These are phyloP conservation scores for Russula vinacea DNA, from an alignment of 768 basidiomycete species.

Conservation along the genomic window DNA sequence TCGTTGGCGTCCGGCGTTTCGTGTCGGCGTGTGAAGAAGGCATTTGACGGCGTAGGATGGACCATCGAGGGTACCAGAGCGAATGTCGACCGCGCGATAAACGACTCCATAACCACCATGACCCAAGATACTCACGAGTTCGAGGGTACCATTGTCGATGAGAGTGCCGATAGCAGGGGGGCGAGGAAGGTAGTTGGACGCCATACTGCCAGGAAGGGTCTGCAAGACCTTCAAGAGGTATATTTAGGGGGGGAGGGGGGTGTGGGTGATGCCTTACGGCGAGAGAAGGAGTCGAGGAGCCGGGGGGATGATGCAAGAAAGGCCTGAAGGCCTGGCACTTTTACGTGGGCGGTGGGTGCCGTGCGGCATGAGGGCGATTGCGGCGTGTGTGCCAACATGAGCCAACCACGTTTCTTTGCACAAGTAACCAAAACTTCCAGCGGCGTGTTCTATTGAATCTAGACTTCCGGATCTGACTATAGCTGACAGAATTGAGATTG, in stretches of 20 bases:
- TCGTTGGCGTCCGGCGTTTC: conserved; percentile 55
- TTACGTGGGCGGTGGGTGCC: conserved; percentile 36
- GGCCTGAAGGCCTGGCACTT: conserved; percentile 31
- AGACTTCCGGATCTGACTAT: conserved; percentile 28
- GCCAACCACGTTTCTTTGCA: conserved; percentile 31
- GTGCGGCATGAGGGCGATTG: conserved; percentile 34
- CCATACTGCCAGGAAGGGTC: conserved; percentile 32
- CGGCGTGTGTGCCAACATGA: conserved; percentile 40
- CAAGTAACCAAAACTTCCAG: conserved; percentile 8
- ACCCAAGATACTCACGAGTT: conserved; percentile 84
- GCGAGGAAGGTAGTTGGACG: conserved; percentile 37
- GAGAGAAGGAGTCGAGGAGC: conserved; percentile 31
- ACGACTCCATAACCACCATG: conserved; percentile 95
- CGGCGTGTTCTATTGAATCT: conserved; percentile 22
- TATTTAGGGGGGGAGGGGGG: conserved; percentile 6
- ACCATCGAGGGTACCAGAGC: conserved; percentile 38
- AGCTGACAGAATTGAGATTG: conserved; percentile 8
- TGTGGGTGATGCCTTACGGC: conserved; percentile 22
- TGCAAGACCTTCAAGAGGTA: conserved; percentile 22
- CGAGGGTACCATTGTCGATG: conserved; percentile 79
- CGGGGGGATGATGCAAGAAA: conserved; percentile 34
- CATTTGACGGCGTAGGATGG: conserved; percentile 90
- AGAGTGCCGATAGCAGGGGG: conserved; percentile 62
- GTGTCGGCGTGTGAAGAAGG: conserved; percentile 54
- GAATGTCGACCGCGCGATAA: conserved; percentile 75